Evolutionary conservation across 345 rosid genomes (phyloP), one percentile per base, ranked within the genome.

Genomic region (Mercurialis annua): DNA sequence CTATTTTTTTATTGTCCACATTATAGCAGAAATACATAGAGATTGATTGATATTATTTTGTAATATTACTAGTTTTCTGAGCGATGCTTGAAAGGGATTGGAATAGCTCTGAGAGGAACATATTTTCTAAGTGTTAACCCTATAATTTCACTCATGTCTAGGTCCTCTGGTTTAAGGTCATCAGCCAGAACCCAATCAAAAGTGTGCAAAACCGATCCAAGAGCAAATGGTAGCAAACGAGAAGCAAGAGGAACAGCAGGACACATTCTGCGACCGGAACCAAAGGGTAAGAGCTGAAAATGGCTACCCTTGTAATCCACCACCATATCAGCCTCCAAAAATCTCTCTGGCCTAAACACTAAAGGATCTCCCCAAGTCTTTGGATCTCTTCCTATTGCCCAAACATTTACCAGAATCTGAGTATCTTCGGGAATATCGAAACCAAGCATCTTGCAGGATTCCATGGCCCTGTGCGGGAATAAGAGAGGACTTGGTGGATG

Each of bases 251-350:
- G 86, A 67, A 88, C 51, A 26, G 92, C 96, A 0, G 96, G 97
- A 65, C 97, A 91, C 87, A 91, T 91, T 70, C 97, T 68, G 9
- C 93, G 75, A 0, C 97, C 96, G 17, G 93, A 81, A 26, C 96
- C 97, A 30, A 91, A 89, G 2, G 96, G 97, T n/a, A 89, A 76
- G 18, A 80, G 84, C 79, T 81, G 83, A 61, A 75, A 91, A 80
- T 91, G 71, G 0, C 80, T 86, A 10, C 97, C 97, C 59, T 81
- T 91, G 15, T 71, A 89, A 16, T 91, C 92, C 44, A 64, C n/a
- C n/a, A n/a, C n/a, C 1, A 43, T 68, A 57, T 78, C 73, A 0
- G 78, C 67, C 27, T 73, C 81, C 71, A 84, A 50, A 69, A 84
- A 92, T 57, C 92, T 84, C 70, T 92, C 96, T 1, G 98, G 96